Percentiles rank a stretch among this genome's conserved stretches.
Conservation (phyloP, 495 filamentous ascomycete species). For the Hypoxylon subgilvum region DNA sequence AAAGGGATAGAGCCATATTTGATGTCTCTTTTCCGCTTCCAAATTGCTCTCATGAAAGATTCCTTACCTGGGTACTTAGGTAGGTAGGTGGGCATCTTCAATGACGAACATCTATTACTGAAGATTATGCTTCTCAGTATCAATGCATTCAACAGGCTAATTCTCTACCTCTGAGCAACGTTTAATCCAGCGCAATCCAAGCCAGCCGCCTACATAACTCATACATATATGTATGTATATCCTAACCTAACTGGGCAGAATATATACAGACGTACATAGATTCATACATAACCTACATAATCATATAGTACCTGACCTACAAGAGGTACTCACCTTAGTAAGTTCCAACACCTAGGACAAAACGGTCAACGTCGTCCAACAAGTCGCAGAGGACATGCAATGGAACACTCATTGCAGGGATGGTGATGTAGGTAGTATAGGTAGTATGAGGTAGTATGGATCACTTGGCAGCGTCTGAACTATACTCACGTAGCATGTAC, state of each 20-base stretch:
- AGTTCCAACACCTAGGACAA: constrained; percentile 22
- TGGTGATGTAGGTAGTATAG: constrained; percentile 36
- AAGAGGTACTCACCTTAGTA: constrained; percentile 18
- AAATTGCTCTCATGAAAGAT: too few species aligned
- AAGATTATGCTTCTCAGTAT: constrained; percentile 2
- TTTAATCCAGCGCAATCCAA: neutral
- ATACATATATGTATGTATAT: constrained; percentile 5
- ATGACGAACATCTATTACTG: constrained; percentile 11
- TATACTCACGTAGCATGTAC: constrained; percentile 18
- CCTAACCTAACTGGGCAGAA: too few species aligned
- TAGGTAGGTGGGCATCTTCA: neutral
- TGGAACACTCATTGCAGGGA: constrained; percentile 29
- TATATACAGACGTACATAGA: too few species aligned
- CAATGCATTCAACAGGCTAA: constrained; percentile 26
- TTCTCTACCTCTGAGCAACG: neutral
- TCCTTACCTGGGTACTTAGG: too few species aligned
- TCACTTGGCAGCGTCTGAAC: constrained; percentile 28
- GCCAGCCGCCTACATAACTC: too few species aligned
- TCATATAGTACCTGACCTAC: too few species aligned
- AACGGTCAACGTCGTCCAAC: constrained; percentile 21
- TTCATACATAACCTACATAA: too few species aligned
- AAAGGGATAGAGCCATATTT: constrained; percentile 11
- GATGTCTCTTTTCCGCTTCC: constrained; percentile 2
- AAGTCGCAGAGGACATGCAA: constrained; percentile 27
- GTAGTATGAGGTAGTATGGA: constrained; percentile 25